Evolutionary conservation across 106 monocot species (phyloP), one percentile per base, ranked within the genome.

Genomic region (Platanthera guangdongensis): DNA sequence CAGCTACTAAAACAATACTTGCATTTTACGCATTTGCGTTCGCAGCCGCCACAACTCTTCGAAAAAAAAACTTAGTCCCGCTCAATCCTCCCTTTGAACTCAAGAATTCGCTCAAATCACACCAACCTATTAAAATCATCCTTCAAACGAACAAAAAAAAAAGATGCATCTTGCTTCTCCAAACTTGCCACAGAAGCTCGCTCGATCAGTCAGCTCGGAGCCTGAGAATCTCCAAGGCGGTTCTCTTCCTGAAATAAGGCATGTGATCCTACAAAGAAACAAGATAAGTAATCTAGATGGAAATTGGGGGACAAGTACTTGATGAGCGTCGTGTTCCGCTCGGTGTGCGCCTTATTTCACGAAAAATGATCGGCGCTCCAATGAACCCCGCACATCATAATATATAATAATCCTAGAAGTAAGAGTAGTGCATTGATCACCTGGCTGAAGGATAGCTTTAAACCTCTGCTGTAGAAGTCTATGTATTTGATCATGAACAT

Each of bases 401-500:
- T 11, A 19, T 50, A 16, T 54, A 54, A 4, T 28, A 3, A 51
- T 57, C 62, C 6, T 4, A 64, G 21, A 39, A 39, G 39, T 39
- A 5, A 49, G 11, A 16, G 10, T 50, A 57, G 19, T 3, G 2
- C 19, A 49, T 45, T 12, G 74, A 57, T 49, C 45, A 95, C 97
- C 89, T 97, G 97, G 5, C 70, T 48, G 78, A 97, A 97, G 28
- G 14, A 73, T 19, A 92, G 87, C 52, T 52, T 53, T 21, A 87
- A 72, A 14, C 87, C 94, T 80, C 94, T 89, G 84, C 94, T 94
- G 68, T 88, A 89, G 75, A 94, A 97, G 68, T 97, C 97, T 30
- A 60, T 80, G 75, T 97, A 97, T 81, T 97, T 97, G 75, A 97
- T 85, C 94, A 97, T 97, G 77, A 97, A 97, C 97, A 97, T 97